Base-by-base conservation (phyloP, 202 grass and related monocot species). In the Carex arenaria region DNA sequence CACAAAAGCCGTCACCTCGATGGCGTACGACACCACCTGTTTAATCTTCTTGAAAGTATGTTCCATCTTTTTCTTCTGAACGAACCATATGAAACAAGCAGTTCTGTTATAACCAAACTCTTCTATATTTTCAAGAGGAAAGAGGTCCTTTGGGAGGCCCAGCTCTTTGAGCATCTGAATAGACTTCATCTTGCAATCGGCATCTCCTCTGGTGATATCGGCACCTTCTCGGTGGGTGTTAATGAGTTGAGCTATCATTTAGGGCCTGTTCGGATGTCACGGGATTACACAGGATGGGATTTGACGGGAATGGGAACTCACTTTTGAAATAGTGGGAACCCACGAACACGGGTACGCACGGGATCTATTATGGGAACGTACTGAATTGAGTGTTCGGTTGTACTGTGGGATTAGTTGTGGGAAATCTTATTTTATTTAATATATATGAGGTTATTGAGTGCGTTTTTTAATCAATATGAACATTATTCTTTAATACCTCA, bases 31-130 rank as follows among this genome's bases (percentile, higher is more conserved):
- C 0, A 90, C 85, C 2, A 15, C 66, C 43, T 84, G 65, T 12
- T 81, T 87, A 20, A 90, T 87, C 66, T 76, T 90, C 56, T 81
- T 84, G 81, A 90, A 87, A 23, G 34, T 84, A 66, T 90, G 81
- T 18, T 87, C 81, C 0, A 72, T 40, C 62, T 86, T 86, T 81
- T 89, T 84, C 72, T 40, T 59, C 75, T 90, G 88, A 67, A 83
- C 2, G 18, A 90, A 14, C 88, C 88, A 87, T 20, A 87, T 67
- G 81, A 90, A 90, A 2, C 81, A 57, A 0, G 49, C 68, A 2
- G 5, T 17, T 0, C 49, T 40, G 45, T 82, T 81, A 72, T 87
- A 85, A 2, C 88, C 81, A 1, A 90, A 84, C 81, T 90, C 81
- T 43, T 80, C 40, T 43, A 84, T 84, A 56, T 87, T 79, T 69